Percentiles rank a stretch among this genome's conserved stretches.
Evolutionary conservation across 352 stramenopile species (phyloP).

Genomic region (Hyaloperonospora arabidopsidis): DNA sequence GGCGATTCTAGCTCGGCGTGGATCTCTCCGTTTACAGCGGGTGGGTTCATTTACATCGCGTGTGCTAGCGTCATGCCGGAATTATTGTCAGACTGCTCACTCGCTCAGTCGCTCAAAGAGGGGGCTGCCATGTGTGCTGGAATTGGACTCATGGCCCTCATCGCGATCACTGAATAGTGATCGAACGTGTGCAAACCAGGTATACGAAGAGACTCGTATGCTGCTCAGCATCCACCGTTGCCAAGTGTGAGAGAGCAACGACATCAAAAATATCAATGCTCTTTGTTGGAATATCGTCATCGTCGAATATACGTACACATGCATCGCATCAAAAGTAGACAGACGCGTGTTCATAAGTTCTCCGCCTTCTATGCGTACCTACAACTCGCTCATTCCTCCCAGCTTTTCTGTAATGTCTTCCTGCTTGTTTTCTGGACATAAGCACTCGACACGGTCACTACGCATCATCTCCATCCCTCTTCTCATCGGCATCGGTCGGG

Average conservation of each 20-base stretch:
- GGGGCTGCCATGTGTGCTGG: conserved; percentile 54
- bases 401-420: conserved; percentile 18
- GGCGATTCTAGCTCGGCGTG: conserved; percentile 63
- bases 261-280: conserved; percentile 17
- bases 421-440: conserved; percentile 14
- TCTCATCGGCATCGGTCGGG: conserved; percentile 58
- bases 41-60: conserved; percentile 91
- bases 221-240: too few relatives aligned
- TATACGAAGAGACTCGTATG: too few relatives aligned
- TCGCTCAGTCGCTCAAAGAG: conserved; percentile 66
- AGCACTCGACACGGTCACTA: conserved; percentile 21
- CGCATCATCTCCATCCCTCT: conserved; percentile 24
- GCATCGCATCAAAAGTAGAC: conserved; percentile 13
- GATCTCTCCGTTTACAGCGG: conserved; percentile 80
- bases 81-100: conserved; percentile 79
- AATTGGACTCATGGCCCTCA: conserved; percentile 72
- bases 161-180: conserved; percentile 59
- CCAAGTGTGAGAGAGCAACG: neutral
- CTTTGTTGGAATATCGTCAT: conserved; percentile 20
- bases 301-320: conserved; percentile 19
- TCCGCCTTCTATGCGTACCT: too few relatives aligned
- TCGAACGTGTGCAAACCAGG: neutral
- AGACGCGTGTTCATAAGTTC: conserved; percentile 1
- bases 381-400: too few relatives aligned
- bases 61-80: conserved; percentile 88